Base-by-base conservation (phyloP, 495 filamentous ascomycete species). In the Recurvomyces mirabilis region DNA sequence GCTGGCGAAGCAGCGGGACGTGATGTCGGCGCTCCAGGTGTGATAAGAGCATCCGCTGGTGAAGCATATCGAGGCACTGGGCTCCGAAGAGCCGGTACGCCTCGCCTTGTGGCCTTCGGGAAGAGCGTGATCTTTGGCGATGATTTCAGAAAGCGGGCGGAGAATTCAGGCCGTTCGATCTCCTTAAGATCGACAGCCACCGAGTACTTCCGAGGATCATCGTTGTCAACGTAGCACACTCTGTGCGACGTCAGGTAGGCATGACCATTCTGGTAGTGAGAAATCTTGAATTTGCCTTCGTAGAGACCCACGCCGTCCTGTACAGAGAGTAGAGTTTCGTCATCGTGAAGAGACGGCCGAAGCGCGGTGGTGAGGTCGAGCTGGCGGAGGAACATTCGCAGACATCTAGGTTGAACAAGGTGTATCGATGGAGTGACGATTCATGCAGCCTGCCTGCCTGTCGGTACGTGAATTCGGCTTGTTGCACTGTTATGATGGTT, bases 301-400 rank as follows among this genome's bases (percentile, higher is more conserved):
- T 99, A 99, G 51, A 99, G 69, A 54, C 93, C 91, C 57, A 96
- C 91, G 62, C 82, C 83, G 73, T 95, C 85, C 65, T 94, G 87
- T 47, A 99, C 87, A 68, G 95, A 96, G 45, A 96, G 75, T 23
- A 95, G 68, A 17, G 74, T 72, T 63, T 96, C 91, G 67, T 94
- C 93, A 50, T 87, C 84, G 36, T 93, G 72, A 47, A 94, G 78
- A 40, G 78, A 78, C 32, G 91, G 91, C 68, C 93, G 82, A 59
- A 94, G 75, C 47, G 91, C 91, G 63, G 87, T 93, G 6, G 93
- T 96, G 54, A 99, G 74, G 65, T 95, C 88, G 56, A 96, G 71
- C 57, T 79, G 77, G 70, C 89, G 88, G 73, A 95, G 77, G 71
- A 88, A 89, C 87, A 93, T 93, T 72, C 85, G 45, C 45, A 85